A percentile compares a stretch with the other conserved stretches of the same genome.
Conservation (phyloP, 2,329 filamentous ascomycete genomes). For the Penicillium aurantiogriseum region DNA sequence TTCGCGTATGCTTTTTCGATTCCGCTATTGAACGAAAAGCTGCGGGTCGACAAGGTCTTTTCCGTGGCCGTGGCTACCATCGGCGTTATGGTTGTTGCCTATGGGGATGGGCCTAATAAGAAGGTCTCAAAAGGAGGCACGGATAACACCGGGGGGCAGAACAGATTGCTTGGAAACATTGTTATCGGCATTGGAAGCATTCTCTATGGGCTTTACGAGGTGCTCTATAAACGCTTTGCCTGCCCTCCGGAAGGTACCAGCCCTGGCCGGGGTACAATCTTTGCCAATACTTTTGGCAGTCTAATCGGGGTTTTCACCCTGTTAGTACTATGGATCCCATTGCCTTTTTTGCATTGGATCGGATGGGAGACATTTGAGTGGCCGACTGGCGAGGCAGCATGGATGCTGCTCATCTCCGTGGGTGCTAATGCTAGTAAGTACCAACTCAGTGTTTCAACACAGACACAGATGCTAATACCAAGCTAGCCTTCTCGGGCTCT, state of each 20-base stretch:
- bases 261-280: constrained; percentile 87
- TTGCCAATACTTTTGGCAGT: constrained; percentile 88
- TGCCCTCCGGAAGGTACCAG: constrained; percentile 88
- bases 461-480: constrained; percentile 3
- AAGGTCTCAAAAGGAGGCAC: constrained; percentile 43
- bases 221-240: constrained; percentile 88
- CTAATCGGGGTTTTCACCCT: constrained; percentile 86
- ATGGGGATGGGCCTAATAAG: constrained; percentile 70
- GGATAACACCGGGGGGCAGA: constrained; percentile 54
- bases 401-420: constrained; percentile 76
- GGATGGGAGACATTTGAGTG: constrained; percentile 81
- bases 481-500: constrained; percentile 73
- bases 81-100: constrained; percentile 92
- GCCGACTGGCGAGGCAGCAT: constrained; percentile 73
- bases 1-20: constrained; percentile 98
- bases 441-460: background rate
- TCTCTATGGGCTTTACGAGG: constrained; percentile 94
- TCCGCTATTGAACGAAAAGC: constrained; percentile 78
- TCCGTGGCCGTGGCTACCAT: constrained; percentile 83
- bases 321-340: constrained; percentile 82
- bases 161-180: constrained; percentile 78
- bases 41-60: constrained; percentile 79
- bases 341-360: constrained; percentile 76
- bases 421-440: constrained; percentile 74
- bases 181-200: constrained; percentile 89